Percentiles rank a stretch among this genome's conserved stretches.
These are phyloP conservation scores for Globisporangium megalacanthum DNA, from an alignment of 352 stramenopile genomes.

Conservation along the genomic window DNA sequence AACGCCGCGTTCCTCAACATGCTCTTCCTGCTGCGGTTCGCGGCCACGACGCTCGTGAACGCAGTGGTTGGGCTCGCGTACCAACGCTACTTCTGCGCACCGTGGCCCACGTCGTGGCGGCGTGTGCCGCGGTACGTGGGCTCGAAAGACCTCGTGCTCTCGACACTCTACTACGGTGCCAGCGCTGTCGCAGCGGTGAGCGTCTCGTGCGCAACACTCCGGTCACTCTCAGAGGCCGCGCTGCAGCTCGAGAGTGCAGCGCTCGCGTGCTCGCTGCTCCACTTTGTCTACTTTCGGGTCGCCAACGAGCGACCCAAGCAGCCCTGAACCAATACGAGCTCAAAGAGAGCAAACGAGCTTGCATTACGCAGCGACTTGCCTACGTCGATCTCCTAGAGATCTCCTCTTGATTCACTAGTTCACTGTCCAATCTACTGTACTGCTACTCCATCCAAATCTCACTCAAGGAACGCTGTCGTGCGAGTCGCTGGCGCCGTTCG, in stretches of 20 bases:
- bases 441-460: too few relatives aligned
- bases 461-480: too few relatives aligned
- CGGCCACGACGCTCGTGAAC: constrained; percentile 24
- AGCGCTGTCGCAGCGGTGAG: constrained; percentile 34
- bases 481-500: too few relatives aligned
- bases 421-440: too few relatives aligned
- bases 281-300: constrained; percentile 33
- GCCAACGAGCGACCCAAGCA: background rate
- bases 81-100: constrained; percentile 41
- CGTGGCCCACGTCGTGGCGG: constrained; percentile 39
- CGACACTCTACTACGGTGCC: constrained; percentile 45
- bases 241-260: constrained; percentile 42
- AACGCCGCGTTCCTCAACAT: constrained; percentile 35
- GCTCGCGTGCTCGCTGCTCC: constrained; percentile 33
- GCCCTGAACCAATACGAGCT: background rate
- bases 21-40: constrained; percentile 40
- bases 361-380: too few relatives aligned
- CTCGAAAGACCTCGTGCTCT: constrained; percentile 55
- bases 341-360: background rate
- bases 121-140: constrained; percentile 49
- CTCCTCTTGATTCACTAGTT: too few relatives aligned
- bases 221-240: constrained; percentile 44
- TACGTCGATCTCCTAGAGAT: too few relatives aligned
- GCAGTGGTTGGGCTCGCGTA: constrained; percentile 37
- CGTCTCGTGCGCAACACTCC: constrained; percentile 24